Evolutionary conservation across 306 rosid species (phyloP).

Genomic region (Sesbania bispinosa): DNA sequence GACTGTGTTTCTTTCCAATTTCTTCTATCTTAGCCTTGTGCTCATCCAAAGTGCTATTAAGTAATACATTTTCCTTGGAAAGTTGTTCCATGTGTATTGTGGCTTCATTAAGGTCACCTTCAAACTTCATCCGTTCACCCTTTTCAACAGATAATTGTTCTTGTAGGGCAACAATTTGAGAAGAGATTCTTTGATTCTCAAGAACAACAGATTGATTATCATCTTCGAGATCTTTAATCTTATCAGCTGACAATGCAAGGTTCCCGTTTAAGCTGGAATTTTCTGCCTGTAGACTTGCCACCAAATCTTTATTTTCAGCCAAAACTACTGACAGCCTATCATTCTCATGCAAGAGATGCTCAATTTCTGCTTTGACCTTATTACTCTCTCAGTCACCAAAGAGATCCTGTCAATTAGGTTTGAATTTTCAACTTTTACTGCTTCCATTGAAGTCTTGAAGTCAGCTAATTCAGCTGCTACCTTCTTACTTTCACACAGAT

Average conservation of each 20-base stretch:
- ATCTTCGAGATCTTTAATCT: constrained; percentile 51
- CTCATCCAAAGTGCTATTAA: constrained; percentile 48
- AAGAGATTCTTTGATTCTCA: constrained; percentile 51
- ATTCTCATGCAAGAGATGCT: constrained; percentile 46
- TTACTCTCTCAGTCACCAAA: constrained; percentile 51
- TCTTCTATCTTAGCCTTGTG: constrained; percentile 54
- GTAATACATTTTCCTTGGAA: constrained; percentile 56
- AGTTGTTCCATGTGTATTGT: constrained; percentile 54
- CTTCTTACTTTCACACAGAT: constrained; percentile 53
- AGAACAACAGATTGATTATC: constrained; percentile 48
- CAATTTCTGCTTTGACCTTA: constrained; percentile 47
- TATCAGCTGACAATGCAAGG: constrained; percentile 49
- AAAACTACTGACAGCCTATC: constrained; percentile 49
- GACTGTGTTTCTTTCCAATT: constrained; percentile 29
- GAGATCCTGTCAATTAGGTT: constrained; percentile 47
- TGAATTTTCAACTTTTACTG: constrained; percentile 56
- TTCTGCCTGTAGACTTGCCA: constrained; percentile 50
- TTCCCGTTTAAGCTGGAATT: constrained; percentile 47
- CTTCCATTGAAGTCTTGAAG: constrained; percentile 41
- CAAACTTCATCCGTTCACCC: constrained; percentile 47
- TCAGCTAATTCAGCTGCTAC: constrained; percentile 51
- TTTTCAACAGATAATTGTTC: constrained; percentile 48
- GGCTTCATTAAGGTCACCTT: constrained; percentile 51
- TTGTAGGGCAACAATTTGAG: constrained; percentile 49
- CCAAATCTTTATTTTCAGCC: constrained; percentile 48